Evolutionary conservation across 306 rosid species (phyloP), one percentile per base, ranked within the genome.

Genomic region (Lablab purpureus): DNA sequence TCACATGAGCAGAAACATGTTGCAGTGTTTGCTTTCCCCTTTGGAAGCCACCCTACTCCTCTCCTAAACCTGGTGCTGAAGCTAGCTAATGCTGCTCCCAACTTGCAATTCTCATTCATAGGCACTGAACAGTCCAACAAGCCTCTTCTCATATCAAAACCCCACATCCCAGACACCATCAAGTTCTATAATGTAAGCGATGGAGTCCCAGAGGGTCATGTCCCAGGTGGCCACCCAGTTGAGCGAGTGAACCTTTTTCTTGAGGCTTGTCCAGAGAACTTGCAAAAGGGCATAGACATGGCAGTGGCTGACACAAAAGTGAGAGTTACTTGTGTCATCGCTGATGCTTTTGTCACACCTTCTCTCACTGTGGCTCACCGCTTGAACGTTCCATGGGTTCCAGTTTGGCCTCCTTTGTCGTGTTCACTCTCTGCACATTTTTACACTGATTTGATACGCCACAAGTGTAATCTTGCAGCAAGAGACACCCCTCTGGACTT

Each of bases 351-450:
- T 23, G 70, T 87, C 2, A 32, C 75, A 9, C 49, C 78, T 59
- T 63, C 83, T 15, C 21, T 72, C 1, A 0, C 12, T 6, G 15
- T 85, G 7, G 86, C 90, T 27, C 84, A 85, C 4, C 7, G 50
- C 10, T 60, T 85, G 0, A 13, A 60, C 10, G 88, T 88, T 32
- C 91, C 91, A 1, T 90, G 92, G 91, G 19, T 90, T 37, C 56
- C 85, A 0, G n/a, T 83, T 62, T 90, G 89, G 94, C 0, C 32
- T 3, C 54, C 85, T 0, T 12, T 71, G 7, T 71, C 92, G 0
- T 50, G 27, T 17, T 36, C 85, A 10, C 79, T 88, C 40, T 76
- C 83, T 10, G 83, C 85, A 14, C 87, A 75, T 66, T 49, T 88
- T 8, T 6, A 88, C 40, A 83, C 84, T 2, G 59, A 79, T 4